Percentiles rank a stretch among this genome's conserved stretches.
These are phyloP conservation scores for Xylaria sp. DNA, from an alignment of 2,329 filamentous ascomycete species.

Conservation along the genomic window DNA sequence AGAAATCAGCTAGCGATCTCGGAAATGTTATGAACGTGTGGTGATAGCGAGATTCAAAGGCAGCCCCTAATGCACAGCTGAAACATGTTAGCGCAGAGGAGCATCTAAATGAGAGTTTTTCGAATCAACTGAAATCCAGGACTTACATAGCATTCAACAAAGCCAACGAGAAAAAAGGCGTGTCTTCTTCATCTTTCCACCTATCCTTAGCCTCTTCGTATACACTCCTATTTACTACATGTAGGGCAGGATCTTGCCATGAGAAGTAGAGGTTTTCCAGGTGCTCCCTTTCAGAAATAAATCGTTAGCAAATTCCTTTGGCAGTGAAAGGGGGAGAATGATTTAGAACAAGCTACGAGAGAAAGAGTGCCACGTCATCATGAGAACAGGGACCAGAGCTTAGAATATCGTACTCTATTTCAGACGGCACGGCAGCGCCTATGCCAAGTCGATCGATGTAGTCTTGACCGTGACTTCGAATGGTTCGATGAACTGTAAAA, in stretches of 20 bases:
- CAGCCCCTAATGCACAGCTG: conserved; percentile 6
- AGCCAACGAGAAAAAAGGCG: not conserved
- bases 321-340: not conserved
- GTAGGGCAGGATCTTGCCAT: conserved; percentile 8
- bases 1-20: conserved; percentile 1
- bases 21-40: conserved; percentile 6
- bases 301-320: not conserved
- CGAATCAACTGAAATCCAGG: not conserved
- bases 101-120: not conserved
- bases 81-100: not conserved
- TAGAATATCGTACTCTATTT: not conserved
- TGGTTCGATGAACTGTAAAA: conserved; percentile 2
- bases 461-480: conserved; percentile 3
- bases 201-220: conserved; percentile 11
- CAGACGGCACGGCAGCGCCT: not conserved
- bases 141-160: conserved; percentile 9
- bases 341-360: too few species aligned
- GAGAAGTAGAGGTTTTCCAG: conserved; percentile 3
- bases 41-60: conserved; percentile 7
- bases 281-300: not conserved
- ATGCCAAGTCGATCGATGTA: conserved; percentile 2
- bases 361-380: too few species aligned
- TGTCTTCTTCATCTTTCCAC: conserved; percentile 4
- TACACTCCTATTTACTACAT: conserved; percentile 7
- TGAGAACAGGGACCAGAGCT: not conserved